phyloP scores from a whole-genome alignment of 129 eudicot genomes.

The Flaveria linearis region DNA sequence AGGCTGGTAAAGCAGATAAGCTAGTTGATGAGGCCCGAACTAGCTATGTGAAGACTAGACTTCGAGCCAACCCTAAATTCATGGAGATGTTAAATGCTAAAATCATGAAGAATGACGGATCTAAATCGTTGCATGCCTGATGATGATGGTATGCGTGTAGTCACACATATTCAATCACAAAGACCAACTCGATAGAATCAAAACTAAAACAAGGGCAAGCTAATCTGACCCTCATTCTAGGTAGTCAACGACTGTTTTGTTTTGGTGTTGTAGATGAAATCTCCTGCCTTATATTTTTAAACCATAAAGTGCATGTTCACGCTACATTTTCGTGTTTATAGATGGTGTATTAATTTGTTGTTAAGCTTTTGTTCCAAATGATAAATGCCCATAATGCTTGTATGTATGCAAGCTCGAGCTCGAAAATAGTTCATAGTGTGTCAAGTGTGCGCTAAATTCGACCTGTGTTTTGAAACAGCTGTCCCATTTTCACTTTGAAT shows the following conservation, averaged over 20 bases:
- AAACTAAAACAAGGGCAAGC: too few species aligned
- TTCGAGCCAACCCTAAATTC: conserved; percentile 64
- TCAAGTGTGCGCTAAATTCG: too few species aligned
- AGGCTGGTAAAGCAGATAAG: conserved; percentile 78
- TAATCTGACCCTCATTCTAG: conserved; percentile 3
- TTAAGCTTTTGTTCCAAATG: conserved; percentile 8
- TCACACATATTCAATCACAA: conserved; percentile 2
- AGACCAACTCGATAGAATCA: background rate
- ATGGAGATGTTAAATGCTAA: conserved; percentile 76
- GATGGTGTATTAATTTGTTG: conserved; percentile 22
- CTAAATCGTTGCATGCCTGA: conserved; percentile 45
- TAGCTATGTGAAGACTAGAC: conserved; percentile 64
- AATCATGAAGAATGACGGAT: conserved; percentile 32
- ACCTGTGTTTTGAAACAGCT: too few species aligned
- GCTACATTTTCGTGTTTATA: conserved; percentile 22
- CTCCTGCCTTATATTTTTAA: conserved; percentile 3
- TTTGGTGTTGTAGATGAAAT: conserved; percentile 20
- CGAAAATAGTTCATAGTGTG: background rate
- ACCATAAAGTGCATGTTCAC: conserved; percentile 24
- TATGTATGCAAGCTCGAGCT: background rate
- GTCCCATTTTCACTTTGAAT: too few species aligned
- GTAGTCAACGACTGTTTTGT: background rate
- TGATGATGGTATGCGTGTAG: background rate
- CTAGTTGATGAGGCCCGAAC: conserved; percentile 65
- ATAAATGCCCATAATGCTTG: background rate